Evolutionary conservation across 192 early-diverging fungal species (phyloP).

Genomic region (Coemansia sp.): DNA sequence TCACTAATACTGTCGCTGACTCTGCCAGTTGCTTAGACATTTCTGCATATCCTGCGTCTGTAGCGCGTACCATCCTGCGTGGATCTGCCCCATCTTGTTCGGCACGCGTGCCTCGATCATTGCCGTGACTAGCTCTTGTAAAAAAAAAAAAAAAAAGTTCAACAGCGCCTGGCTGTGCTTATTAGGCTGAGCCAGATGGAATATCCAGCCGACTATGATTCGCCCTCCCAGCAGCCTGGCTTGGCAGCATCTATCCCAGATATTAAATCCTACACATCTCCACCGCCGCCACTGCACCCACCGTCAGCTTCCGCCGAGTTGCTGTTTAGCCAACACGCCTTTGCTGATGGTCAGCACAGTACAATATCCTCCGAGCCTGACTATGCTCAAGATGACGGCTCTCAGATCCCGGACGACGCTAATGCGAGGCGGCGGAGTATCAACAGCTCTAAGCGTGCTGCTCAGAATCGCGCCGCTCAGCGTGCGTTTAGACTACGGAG

Average conservation of each 20-base stretch:
- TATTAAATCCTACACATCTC: slow-evolving; percentile 14
- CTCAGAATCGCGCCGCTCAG: slow-evolving; percentile 55
- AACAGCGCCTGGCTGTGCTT: neutral
- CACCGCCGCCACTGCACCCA: slow-evolving; percentile 10
- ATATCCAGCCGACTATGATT: slow-evolving; percentile 18
- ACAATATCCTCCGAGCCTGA: slow-evolving; percentile 27
- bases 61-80: neutral
- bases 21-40: slow-evolving; percentile 1
- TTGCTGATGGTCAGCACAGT: slow-evolving; percentile 20
- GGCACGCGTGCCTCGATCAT: neutral
- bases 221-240: slow-evolving; percentile 26
- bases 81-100: neutral
- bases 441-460: slow-evolving; percentile 56
- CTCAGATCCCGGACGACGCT: slow-evolving; percentile 22
- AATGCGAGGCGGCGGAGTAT: slow-evolving; percentile 39
- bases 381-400: slow-evolving; percentile 27
- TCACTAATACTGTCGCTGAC: neutral
- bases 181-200: slow-evolving; percentile 33
- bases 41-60: slow-evolving; percentile 3
- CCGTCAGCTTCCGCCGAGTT: slow-evolving; percentile 10
- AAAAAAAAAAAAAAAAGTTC: neutral
- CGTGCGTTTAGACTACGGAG: slow-evolving; percentile 51
- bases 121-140: neutral
- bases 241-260: slow-evolving; percentile 29
- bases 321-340: slow-evolving; percentile 5